Percentiles rank a stretch among this genome's conserved stretches.
Evolutionary conservation across 352 stramenopile species (phyloP).

Genomic region (Pythium inflatum): DNA sequence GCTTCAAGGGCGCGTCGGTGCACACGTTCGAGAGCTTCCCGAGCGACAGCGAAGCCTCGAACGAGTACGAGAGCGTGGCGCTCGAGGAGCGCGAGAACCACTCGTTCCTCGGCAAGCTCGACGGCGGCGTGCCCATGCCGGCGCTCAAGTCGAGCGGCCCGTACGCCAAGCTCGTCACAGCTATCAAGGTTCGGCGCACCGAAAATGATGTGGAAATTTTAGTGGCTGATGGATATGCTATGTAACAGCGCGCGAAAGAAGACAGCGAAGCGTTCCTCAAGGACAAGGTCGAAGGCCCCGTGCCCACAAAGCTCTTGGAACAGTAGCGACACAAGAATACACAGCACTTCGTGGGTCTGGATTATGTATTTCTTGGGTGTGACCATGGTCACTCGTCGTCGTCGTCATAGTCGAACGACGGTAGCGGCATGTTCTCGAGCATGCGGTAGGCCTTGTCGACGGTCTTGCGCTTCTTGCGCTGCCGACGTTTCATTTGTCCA

Average conservation of each 20-base stretch:
- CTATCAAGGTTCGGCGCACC: conserved; percentile 59
- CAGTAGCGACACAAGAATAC: conserved; percentile 31
- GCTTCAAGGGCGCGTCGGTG: conserved; percentile 70
- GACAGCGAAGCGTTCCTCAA: conserved; percentile 82
- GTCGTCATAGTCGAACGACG: conserved; percentile 47
- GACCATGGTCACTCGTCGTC: conserved; percentile 29
- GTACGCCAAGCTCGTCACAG: conserved; percentile 73
- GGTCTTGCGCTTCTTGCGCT: conserved; percentile 59
- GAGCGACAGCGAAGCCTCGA: conserved; percentile 55
- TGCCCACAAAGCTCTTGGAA: conserved; percentile 68
- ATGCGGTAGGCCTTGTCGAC: conserved; percentile 59
- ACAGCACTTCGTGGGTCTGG: too few species aligned
- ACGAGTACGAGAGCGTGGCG: conserved; percentile 55
- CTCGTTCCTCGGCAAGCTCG: conserved; percentile 71
- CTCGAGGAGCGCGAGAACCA: conserved; percentile 61
- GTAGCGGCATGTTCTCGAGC: conserved; percentile 68
- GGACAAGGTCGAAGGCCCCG: conserved; percentile 79
- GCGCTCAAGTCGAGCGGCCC: conserved; percentile 66
- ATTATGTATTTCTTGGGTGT: too few species aligned
- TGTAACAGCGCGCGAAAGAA: conserved; percentile 66
- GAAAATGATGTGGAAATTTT: neutral
- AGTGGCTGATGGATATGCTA: neutral
- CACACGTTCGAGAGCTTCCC: conserved; percentile 76
- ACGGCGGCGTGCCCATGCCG: conserved; percentile 63
- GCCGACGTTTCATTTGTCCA: conserved; percentile 39